Evolutionary conservation across 805 yeast species (phyloP), one percentile per base, ranked within the genome.

Genomic region (Wickerhamiella sergipiensis): DNA sequence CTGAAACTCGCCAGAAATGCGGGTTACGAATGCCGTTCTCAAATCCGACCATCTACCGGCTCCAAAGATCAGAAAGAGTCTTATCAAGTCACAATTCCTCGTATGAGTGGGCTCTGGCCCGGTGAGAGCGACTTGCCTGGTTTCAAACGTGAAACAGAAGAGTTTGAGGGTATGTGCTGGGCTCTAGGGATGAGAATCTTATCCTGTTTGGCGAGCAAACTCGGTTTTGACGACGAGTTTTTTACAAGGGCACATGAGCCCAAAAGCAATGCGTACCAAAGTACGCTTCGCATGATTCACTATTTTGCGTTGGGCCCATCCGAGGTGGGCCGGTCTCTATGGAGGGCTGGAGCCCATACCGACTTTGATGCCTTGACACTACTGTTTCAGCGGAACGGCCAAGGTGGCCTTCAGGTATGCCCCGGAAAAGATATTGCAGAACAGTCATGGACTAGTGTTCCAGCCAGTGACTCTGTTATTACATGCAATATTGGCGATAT

Each of bases 331-430:
- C 33, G 33, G 33, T 29, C 33, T 9, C 33, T 29, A 3, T 54
- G 57, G 57, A 45, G 57, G 1, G 57, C 57, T 4, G 57, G 57
- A 2, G 57, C 57, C 1, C 57, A 54, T 42, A 54, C 57, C 3
- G 57, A 54, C 40, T 54, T 52, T 40, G 48, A 49, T 9, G 47
- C 40, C 1, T 31, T 54, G 13, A 54, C 57, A 3, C 50, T 54
- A 12, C 48, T 54, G 4, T 49, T 50, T 31, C 57, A 54, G 46
- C 52, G 57, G 18, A 26, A 39, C 8, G 55, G 55, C 12, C 57
- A 54, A 21, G 55, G 53, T n/a, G 57, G 57, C 6, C 48, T 54
- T 10, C 54, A 54, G 31, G 57, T 54, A 4, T 48, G 52, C 12
- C 57, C 57, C 17, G 57, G 57, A 1, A 24, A 42, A 17, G 57